Evolutionary conservation across 2,329 filamentous ascomycete genomes (phyloP).

Genomic region (Fusarium sp.): DNA sequence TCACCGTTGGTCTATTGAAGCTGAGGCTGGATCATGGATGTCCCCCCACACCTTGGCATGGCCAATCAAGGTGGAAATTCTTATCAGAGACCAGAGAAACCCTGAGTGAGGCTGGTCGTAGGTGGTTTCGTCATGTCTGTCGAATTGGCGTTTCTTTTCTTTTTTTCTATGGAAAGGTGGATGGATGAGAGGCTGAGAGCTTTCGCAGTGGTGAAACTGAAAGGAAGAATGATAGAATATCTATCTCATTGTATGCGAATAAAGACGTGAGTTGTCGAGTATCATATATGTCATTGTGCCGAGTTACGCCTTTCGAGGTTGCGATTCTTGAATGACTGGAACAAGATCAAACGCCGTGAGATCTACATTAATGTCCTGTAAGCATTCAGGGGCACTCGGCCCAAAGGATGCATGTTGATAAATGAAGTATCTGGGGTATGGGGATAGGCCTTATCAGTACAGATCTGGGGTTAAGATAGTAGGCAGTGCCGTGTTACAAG

Average conservation of each 20-base stretch:
- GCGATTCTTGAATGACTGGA: neutral
- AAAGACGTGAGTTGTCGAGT: constrained; percentile 1
- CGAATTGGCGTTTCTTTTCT: constrained; percentile 19
- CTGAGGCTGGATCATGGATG: constrained; percentile 22
- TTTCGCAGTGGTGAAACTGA: neutral
- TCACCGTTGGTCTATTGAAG: constrained; percentile 18
- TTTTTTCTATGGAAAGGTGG: constrained; percentile 17
- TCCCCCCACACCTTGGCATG: constrained; percentile 37
- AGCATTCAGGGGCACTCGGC: constrained; percentile 24
- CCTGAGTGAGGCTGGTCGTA: constrained; percentile 8
- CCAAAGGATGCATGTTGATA: constrained; percentile 11
- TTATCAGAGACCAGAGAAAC: constrained; percentile 41
- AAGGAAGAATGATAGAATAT: neutral
- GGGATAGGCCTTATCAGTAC: constrained; percentile 39
- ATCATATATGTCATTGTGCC: neutral
- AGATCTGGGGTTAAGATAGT: constrained; percentile 12
- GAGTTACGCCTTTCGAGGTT: neutral
- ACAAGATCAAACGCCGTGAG: neutral
- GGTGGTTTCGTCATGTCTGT: constrained; percentile 29
- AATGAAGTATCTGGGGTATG: constrained; percentile 24
- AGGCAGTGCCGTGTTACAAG: neutral
- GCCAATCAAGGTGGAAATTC: constrained; percentile 43
- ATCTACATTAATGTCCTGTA: constrained; percentile 17
- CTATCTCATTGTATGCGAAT: neutral
- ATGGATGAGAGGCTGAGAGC: neutral